Conservation (phyloP, 1,284 basidiomycete species). For the Hemileia vastatrix region DNA sequence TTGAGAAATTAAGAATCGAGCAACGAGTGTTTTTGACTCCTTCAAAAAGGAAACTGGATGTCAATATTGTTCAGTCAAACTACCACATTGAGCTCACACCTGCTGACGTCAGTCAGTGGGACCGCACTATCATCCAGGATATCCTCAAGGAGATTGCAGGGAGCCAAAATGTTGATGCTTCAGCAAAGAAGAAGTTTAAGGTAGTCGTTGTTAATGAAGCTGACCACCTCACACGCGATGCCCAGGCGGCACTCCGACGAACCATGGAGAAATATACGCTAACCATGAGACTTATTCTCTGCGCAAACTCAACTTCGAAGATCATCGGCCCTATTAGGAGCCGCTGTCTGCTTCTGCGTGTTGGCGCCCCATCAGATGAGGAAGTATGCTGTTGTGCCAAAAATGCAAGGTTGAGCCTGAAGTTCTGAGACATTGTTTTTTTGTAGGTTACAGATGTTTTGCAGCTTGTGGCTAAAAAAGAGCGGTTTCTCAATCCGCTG, state of each 20-base stretch:
- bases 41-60: slow-evolving; percentile 85
- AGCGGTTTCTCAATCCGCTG: slow-evolving; percentile 59
- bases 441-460: slow-evolving; percentile 65
- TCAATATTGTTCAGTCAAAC: slow-evolving; percentile 94
- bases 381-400: slow-evolving; percentile 46
- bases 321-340: slow-evolving; percentile 96
- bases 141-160: slow-evolving; percentile 97
- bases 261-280: slow-evolving; percentile 99
- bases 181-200: slow-evolving; percentile 92
- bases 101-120: slow-evolving; percentile 92
- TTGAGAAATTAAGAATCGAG: slow-evolving; percentile 96
- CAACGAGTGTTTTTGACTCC: slow-evolving; percentile 93
- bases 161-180: slow-evolving; percentile 94
- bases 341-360: slow-evolving; percentile 83
- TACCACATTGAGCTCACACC: slow-evolving; percentile 98
- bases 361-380: slow-evolving; percentile 70
- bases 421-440: background rate
- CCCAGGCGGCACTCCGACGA: slow-evolving; percentile 87
- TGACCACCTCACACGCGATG: slow-evolving; percentile 85
- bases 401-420: background rate
- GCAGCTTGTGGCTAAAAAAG: slow-evolving; percentile 67
- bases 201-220: slow-evolving; percentile 99
- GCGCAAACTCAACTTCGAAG: slow-evolving; percentile 91
- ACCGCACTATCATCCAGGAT: slow-evolving; percentile 91
- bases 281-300: slow-evolving; percentile 92